These are phyloP conservation scores for Xylariomycetidae sp. DNA, from an alignment of 2,329 filamentous ascomycete species.

Conservation along the genomic window DNA sequence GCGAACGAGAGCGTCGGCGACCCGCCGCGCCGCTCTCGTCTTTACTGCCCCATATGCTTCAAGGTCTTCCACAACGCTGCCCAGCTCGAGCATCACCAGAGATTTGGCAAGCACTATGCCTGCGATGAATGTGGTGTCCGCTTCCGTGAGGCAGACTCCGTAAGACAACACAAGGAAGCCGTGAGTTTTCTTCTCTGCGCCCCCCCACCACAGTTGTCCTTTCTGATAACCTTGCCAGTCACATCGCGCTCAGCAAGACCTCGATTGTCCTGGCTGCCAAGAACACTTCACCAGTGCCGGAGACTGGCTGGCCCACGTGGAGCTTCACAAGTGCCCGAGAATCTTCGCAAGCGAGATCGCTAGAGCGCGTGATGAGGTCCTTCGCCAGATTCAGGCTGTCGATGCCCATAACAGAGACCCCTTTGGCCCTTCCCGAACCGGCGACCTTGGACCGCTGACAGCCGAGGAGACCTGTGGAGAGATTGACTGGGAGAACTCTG, in stretches of 20 bases:
- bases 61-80: constrained; percentile 3
- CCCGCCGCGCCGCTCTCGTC: too few relatives aligned
- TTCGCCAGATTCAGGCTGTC: too few relatives aligned
- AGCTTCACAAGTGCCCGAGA: constrained; percentile 31
- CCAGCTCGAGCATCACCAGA: constrained; percentile 12
- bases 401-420: too few relatives aligned
- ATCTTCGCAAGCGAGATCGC: constrained; percentile 30
- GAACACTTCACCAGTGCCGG: constrained; percentile 31
- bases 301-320: constrained; percentile 39
- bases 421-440: too few relatives aligned
- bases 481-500: too few relatives aligned
- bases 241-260: constrained; percentile 33
- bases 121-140: constrained; percentile 11
- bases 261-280: constrained; percentile 42
- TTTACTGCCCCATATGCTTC: neutral
- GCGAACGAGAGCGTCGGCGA: too few relatives aligned
- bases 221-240: constrained; percentile 6
- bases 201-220: neutral
- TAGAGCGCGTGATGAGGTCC: too few relatives aligned
- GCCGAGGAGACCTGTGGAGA: too few relatives aligned
- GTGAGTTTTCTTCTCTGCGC: constrained; percentile 5
- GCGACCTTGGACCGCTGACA: too few relatives aligned
- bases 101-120: constrained; percentile 7
- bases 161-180: constrained; percentile 12
- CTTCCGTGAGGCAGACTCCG: constrained; percentile 6